Evolutionary conservation across 345 rosid species (phyloP).

Genomic region (Corchorus capsularis): DNA sequence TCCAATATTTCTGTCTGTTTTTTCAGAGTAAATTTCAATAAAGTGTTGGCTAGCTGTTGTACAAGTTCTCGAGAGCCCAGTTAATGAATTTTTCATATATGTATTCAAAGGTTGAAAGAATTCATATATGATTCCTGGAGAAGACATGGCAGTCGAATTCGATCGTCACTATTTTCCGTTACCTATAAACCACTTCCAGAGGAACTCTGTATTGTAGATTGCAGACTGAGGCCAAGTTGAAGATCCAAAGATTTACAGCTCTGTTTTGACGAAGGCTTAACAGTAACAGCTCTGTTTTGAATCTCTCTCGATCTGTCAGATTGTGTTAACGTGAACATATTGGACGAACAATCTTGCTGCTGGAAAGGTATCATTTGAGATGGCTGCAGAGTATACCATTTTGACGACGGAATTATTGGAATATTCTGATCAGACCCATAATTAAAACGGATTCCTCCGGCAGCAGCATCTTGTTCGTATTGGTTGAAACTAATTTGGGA

Average conservation of each 20-base stretch:
- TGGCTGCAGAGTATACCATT: constrained; percentile 21
- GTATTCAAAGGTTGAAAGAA: not conserved
- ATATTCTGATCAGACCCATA: not conserved
- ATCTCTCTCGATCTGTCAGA: constrained; percentile 35
- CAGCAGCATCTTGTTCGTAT: constrained; percentile 28
- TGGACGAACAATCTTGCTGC: constrained; percentile 33
- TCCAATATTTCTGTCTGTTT: not conserved
- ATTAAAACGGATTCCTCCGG: not conserved
- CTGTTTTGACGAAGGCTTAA: constrained; percentile 46
- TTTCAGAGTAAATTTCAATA: too few species aligned
- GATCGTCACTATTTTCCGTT: not conserved
- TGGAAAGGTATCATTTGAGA: constrained; percentile 34
- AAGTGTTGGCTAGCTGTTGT: not conserved
- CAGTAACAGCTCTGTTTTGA: constrained; percentile 31
- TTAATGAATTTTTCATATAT: not conserved
- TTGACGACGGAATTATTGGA: not conserved
- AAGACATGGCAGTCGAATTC: not conserved
- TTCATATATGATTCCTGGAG: not conserved
- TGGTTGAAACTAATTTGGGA: constrained; percentile 70
- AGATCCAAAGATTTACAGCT: constrained; percentile 68
- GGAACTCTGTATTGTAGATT: constrained; percentile 35
- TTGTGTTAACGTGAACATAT: constrained; percentile 38
- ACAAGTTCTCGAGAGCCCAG: not conserved
- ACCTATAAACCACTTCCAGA: constrained; percentile 30
- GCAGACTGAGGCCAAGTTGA: constrained; percentile 57